Base-by-base conservation (phyloP, 306 rosid genomes). In the Pyrus pyrifolia region DNA sequence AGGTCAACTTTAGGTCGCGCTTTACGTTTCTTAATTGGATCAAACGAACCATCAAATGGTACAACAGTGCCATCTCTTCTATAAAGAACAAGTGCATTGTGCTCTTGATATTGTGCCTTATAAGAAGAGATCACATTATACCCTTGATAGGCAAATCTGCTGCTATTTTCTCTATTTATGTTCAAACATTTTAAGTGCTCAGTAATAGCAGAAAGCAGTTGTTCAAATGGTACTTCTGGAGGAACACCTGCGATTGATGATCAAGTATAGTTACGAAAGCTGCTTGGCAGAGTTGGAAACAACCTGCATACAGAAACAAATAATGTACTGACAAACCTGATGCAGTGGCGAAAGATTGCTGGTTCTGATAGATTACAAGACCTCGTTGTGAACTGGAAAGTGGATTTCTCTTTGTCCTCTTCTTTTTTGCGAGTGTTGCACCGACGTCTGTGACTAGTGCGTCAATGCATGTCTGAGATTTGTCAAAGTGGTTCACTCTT, bases 1-100 rank as follows among this genome's bases (percentile, higher is more conserved):
- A 96, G 93, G 81, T 91, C 89, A 78, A 96, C 99, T 86, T 87
- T 96, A 52, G 99, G 91, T 18, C 99, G 90, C 11, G 93, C 89
- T 6, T 78, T 84, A 31, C 86, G 88, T 84, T 91, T 96, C 84
- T 84, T 96, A 52, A 81, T 58, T 68, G 93, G 89, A 79, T 80
- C 84, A 83, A 85, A 85, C 29, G 81, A 45, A 68, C 87, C 89
- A 27, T 73, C 80, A 77, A 82, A 89, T 70, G 93, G 87, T 74
- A 93, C 78, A 45, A 91, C 75, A 71, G 95, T 68, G 62, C 93
- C 97, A 59, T 83, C 81, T 74, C 85, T 78, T 76, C 71, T 80
- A 35, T 86, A 85, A 31, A 85, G 73, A 74, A 84, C 84, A 40
- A 80, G 81, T 67, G 89, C 87, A 31, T 84, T 86, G 65, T 67